Conservation (phyloP, 2,329 filamentous ascomycete species). For the Hypoxylon sp. region DNA sequence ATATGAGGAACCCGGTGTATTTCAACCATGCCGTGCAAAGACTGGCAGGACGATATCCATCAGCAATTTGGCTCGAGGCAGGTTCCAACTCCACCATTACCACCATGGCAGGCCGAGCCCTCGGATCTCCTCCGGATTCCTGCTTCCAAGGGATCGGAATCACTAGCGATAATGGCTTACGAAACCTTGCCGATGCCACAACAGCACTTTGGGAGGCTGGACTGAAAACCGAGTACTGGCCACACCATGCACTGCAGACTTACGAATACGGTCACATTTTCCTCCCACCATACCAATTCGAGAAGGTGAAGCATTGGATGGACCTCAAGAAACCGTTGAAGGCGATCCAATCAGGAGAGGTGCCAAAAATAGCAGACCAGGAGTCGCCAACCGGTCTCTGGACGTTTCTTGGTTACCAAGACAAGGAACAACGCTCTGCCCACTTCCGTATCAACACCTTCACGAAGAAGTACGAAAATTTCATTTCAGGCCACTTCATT, state of each 20-base stretch:
- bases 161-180: slow-evolving; percentile 36
- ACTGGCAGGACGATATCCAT: slow-evolving; percentile 51
- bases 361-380: no score
- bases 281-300: slow-evolving; percentile 62
- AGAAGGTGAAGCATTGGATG: slow-evolving; percentile 9
- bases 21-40: slow-evolving; percentile 61
- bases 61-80: slow-evolving; percentile 59
- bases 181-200: slow-evolving; percentile 49
- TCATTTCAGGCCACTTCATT: slow-evolving; percentile 59
- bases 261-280: slow-evolving; percentile 43
- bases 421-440: neutral
- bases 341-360: no score
- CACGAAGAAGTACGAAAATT: slow-evolving; percentile 53
- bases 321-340: neutral
- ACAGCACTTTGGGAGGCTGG: slow-evolving; percentile 60
- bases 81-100: slow-evolving; percentile 58
- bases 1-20: slow-evolving; percentile 62
- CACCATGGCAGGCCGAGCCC: slow-evolving; percentile 53
- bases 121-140: no score
- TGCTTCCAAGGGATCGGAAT: no score
- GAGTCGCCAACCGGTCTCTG: no score
- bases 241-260: slow-evolving; percentile 52
- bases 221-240: slow-evolving; percentile 54
- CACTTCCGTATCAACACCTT: slow-evolving; percentile 61
- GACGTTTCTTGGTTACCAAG: neutral